Conservation (phyloP, 2,329 filamentous ascomycete genomes). For the Anthostomella pinea region DNA sequence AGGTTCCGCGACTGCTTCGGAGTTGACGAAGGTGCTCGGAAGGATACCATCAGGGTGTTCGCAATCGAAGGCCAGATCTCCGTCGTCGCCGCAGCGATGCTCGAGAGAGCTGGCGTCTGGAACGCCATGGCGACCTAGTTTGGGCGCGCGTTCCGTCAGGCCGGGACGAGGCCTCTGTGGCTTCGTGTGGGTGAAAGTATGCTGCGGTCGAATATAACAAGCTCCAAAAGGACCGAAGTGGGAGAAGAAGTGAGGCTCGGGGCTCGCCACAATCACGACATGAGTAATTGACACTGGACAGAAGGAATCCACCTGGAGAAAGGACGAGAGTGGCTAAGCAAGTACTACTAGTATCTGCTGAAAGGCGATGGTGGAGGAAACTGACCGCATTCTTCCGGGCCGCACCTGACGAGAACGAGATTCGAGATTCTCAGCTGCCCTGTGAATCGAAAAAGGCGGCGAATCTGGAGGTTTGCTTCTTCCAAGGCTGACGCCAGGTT, state of each 20-base stretch:
- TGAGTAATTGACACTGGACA: constrained; percentile 2
- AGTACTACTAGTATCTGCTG: too few species aligned
- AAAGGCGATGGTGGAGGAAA: constrained; percentile 14
- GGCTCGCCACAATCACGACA: constrained; percentile 8
- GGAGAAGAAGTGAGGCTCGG: constrained; percentile 4
- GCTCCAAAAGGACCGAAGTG: constrained; percentile 8
- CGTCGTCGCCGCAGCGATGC: constrained; percentile 41
- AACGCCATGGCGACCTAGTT: constrained; percentile 28
- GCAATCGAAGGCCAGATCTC: constrained; percentile 47
- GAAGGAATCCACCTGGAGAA: constrained; percentile 11
- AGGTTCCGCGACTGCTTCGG: constrained; percentile 4
- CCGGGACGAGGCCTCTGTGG: constrained; percentile 1
- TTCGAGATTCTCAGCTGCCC: constrained; percentile 3
- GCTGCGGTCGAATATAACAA: too few species aligned
- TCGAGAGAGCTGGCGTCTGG: constrained; percentile 31
- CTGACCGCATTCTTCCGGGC: constrained; percentile 19
- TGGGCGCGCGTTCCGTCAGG: constrained; percentile 9
- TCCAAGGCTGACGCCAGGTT: too few species aligned
- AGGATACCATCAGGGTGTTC: constrained; percentile 38
- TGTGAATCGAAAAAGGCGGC: constrained; percentile 4
- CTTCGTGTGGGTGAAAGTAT: too few species aligned
- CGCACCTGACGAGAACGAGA: constrained; percentile 1
- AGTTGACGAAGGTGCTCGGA: constrained; percentile 23
- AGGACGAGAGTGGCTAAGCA: constrained; percentile 13
- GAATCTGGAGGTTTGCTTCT: too few species aligned